Evolutionary conservation across 1,284 basidiomycete species (phyloP).

Genomic region (Pulveroboletus sp.): DNA sequence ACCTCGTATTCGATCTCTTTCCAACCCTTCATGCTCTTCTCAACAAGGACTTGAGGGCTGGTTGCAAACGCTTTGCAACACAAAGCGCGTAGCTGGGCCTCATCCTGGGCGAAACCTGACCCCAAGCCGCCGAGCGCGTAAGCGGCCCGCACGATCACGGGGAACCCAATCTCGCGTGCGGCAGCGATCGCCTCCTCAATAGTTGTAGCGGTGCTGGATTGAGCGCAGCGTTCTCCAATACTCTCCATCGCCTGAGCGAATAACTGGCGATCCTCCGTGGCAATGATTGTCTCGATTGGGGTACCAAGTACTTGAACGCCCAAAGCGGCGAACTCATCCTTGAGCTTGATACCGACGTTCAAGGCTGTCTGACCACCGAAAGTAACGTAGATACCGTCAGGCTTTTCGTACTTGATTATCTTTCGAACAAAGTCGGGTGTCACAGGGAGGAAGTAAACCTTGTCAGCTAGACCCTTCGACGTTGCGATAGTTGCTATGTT

Average conservation of each 20-base stretch:
- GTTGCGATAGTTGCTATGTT: constrained; percentile 99
- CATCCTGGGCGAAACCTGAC: constrained; percentile 92
- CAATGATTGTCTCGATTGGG: constrained; percentile 96
- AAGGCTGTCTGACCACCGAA: constrained; percentile 98
- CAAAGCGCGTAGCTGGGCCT: constrained; percentile 82
- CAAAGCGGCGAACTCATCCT: constrained; percentile 88
- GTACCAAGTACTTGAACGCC: constrained; percentile 96
- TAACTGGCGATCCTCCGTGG: constrained; percentile 94
- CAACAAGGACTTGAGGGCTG: constrained; percentile 94
- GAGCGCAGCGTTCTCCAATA: constrained; percentile 94
- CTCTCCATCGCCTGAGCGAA: constrained; percentile 95
- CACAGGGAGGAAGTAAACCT: constrained; percentile 98
- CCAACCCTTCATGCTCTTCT: constrained; percentile 99
- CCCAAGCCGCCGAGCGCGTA: constrained; percentile 96
- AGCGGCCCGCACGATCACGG: constrained; percentile 95
- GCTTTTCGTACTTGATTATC: constrained; percentile 98
- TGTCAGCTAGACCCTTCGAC: constrained; percentile 95
- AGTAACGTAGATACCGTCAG: constrained; percentile 98
- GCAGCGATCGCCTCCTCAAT: constrained; percentile 84
- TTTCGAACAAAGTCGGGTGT: constrained; percentile 97
- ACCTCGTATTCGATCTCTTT: constrained; percentile 99
- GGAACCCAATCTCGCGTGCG: constrained; percentile 90
- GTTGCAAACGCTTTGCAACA: constrained; percentile 96
- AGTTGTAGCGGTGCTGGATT: constrained; percentile 83
- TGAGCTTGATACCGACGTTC: constrained; percentile 96